phyloP scores from a whole-genome alignment of 345 rosid genomes.

The Mangifera indica region DNA sequence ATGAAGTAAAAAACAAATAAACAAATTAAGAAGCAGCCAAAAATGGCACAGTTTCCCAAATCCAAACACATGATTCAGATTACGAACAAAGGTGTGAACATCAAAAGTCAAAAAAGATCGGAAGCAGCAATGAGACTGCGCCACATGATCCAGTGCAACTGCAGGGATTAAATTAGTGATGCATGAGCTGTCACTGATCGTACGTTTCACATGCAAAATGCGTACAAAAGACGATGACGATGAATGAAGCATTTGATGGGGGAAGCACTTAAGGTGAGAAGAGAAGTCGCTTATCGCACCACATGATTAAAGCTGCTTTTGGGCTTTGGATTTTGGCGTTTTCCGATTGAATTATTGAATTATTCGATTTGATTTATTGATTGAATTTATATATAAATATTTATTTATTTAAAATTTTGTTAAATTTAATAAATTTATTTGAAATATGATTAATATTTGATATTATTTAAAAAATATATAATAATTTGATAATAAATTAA shows the following conservation, averaged over 20 bases:
- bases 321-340: not conserved
- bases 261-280: not conserved
- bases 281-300: slow-evolving; percentile 17
- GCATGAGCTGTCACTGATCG: slow-evolving; percentile 11
- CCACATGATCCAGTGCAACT: not conserved
- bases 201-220: slow-evolving; percentile 6
- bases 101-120: not conserved
- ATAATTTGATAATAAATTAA: no score
- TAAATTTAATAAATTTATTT: no score
- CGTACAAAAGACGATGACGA: not conserved
- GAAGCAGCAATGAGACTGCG: not conserved
- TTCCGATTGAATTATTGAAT: no score
- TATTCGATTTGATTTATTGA: no score
- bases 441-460: no score
- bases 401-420: no score
- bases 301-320: not conserved
- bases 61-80: not conserved
- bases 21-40: not conserved
- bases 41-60: not conserved
- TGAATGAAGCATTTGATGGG: not conserved
- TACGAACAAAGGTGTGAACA: no score
- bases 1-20: not conserved
- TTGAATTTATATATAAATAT: no score
- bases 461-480: no score
- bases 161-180: not conserved